phyloP scores from a whole-genome alignment of 768 basidiomycete genomes.

The Russula sp. region DNA sequence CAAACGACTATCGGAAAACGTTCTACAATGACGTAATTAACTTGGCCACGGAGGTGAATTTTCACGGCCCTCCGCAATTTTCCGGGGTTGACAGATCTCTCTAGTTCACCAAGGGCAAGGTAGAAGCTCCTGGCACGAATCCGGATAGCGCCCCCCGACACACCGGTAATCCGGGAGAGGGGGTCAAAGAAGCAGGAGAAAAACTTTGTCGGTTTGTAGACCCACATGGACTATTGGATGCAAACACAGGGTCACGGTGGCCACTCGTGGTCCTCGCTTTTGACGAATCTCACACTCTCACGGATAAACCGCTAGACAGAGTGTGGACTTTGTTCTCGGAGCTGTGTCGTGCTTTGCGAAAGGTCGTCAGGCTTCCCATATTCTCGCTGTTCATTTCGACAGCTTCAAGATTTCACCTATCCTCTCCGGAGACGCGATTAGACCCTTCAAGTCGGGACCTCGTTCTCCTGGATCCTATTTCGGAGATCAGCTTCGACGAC shows the following conservation, averaged over 20 bases:
- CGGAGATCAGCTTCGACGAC: background rate
- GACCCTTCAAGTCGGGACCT: background rate
- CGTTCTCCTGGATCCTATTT: background rate
- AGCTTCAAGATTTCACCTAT: background rate
- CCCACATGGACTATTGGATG: background rate
- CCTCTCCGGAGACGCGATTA: background rate
- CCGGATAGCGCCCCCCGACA: background rate
- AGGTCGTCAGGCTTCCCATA: background rate
- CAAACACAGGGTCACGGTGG: too few relatives aligned
- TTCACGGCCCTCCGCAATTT: background rate
- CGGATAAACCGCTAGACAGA: background rate
- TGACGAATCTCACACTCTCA: background rate
- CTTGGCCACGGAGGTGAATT: background rate
- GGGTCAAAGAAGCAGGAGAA: background rate
- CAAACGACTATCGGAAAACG: background rate
- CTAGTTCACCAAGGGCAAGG: background rate
- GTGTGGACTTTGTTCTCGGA: background rate
- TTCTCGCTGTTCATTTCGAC: conserved; percentile 3
- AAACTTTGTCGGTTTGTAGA: background rate
- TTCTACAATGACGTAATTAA: background rate
- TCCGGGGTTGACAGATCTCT: background rate
- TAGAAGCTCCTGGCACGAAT: too few relatives aligned
- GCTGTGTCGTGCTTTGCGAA: background rate
- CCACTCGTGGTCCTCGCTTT: background rate
- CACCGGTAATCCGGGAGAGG: too few relatives aligned